These are phyloP conservation scores for Pseudozyma pruni DNA, from an alignment of 1,284 basidiomycete species.

Conservation along the genomic window DNA sequence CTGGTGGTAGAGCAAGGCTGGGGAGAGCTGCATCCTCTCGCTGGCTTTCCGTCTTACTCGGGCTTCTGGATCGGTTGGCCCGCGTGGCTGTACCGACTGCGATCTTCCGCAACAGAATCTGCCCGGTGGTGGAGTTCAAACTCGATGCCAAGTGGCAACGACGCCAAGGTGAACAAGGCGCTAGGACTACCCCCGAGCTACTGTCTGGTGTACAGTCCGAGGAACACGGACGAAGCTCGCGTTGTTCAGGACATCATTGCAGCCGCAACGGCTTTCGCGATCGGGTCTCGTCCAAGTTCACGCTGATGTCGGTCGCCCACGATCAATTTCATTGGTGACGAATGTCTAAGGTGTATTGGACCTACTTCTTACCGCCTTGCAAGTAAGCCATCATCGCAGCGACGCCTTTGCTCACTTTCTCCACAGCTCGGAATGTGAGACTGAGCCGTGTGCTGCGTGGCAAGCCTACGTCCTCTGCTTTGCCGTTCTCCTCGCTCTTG, in stretches of 20 bases:
- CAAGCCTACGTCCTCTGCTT: conserved; percentile 66
- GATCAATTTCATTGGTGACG: neutral
- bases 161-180: conserved; percentile 11
- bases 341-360: neutral
- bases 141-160: conserved; percentile 11
- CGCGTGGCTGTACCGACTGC: conserved; percentile 21
- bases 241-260: conserved; percentile 33
- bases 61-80: conserved; percentile 49
- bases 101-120: conserved; percentile 2
- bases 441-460: conserved; percentile 77
- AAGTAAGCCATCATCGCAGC: conserved; percentile 46
- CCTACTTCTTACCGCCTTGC: conserved; percentile 32
- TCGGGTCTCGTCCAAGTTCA: conserved; percentile 13
- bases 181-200: conserved; percentile 53
- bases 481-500: conserved; percentile 54
- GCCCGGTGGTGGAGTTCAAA: conserved; percentile 35
- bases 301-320: neutral
- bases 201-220: conserved; percentile 44
- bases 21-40: conserved; percentile 50
- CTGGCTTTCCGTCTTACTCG: conserved; percentile 42
- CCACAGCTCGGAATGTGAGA: conserved; percentile 85
- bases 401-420: conserved; percentile 61
- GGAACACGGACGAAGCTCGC: conserved; percentile 35
- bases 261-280: conserved; percentile 36
- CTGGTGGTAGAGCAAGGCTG: conserved; percentile 39